Evolutionary conservation across 2,329 filamentous ascomycete genomes (phyloP).

Genomic region (Apiospora aurea): DNA sequence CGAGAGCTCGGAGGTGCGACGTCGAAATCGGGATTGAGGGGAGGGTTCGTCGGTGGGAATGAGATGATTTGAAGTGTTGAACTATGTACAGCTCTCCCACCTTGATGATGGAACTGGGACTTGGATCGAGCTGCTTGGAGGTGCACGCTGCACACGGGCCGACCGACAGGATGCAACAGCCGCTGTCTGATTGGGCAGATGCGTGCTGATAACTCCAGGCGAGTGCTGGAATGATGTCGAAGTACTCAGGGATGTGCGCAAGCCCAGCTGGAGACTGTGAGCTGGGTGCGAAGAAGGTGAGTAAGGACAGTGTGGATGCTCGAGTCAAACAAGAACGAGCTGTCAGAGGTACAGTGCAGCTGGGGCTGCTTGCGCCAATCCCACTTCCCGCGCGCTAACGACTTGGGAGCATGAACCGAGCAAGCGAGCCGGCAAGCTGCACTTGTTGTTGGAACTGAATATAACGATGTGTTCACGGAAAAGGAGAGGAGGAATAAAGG

Average conservation of each 20-base stretch:
- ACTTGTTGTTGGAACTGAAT: not conserved
- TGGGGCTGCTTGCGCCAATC: conserved; percentile 9
- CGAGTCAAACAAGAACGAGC: not conserved
- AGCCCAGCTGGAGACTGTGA: conserved; percentile 18
- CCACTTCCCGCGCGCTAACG: conserved; percentile 19
- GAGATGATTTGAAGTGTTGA: conserved; percentile 7
- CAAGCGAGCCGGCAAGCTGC: not conserved
- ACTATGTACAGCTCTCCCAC: conserved; percentile 20
- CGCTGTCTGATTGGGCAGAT: not conserved
- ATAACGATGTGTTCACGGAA: not conserved
- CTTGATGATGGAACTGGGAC: conserved; percentile 18
- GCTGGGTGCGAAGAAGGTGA: not conserved
- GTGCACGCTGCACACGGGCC: conserved; percentile 18
- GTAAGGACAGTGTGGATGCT: not conserved
- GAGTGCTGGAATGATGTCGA: not conserved
- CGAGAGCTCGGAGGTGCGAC: not conserved
- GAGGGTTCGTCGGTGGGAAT: not conserved
- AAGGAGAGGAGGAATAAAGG: not conserved
- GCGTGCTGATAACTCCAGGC: not conserved
- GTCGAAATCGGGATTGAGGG: not conserved
- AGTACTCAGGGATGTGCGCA: conserved; percentile 15
- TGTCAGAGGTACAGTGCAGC: not conserved
- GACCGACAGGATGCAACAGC: conserved; percentile 11
- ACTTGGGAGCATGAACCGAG: not conserved
- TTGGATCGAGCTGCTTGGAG: not conserved